Evolutionary conservation across 2,329 filamentous ascomycete species (phyloP).

Genomic region (Trichoderma aggressivum): DNA sequence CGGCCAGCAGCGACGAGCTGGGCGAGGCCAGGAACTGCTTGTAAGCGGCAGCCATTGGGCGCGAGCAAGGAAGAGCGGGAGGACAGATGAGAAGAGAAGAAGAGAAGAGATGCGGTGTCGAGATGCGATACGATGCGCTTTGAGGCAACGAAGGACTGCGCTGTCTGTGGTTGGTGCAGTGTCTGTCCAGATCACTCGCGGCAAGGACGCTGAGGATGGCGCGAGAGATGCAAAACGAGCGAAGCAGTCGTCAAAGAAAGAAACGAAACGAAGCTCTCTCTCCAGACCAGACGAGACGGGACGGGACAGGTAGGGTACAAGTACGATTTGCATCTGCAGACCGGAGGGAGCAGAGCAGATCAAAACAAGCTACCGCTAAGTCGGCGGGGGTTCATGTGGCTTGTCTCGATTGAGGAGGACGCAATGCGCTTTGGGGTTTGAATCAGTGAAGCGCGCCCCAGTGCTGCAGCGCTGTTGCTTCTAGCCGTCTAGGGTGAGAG

Average conservation of each 20-base stretch:
- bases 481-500: not conserved
- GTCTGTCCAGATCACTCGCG: not conserved
- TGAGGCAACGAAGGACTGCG: not conserved
- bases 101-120: not conserved
- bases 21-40: slow-evolving; percentile 69
- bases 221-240: slow-evolving; percentile 5
- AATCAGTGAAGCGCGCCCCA: slow-evolving; percentile 13
- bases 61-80: slow-evolving; percentile 3
- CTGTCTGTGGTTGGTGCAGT: not conserved
- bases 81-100: not conserved
- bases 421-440: not conserved
- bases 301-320: slow-evolving; percentile 13
- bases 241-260: not conserved
- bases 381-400: not conserved
- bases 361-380: slow-evolving; percentile 14
- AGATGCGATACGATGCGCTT: not conserved
- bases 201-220: not conserved
- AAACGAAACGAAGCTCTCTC: slow-evolving; percentile 6
- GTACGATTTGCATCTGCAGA: slow-evolving; percentile 1
- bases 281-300: slow-evolving; percentile 2
- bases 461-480: slow-evolving; percentile 1
- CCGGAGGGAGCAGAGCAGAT: slow-evolving; percentile 1
- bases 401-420: slow-evolving; percentile 9
- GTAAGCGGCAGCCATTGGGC: slow-evolving; percentile 53
- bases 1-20: slow-evolving; percentile 58